phyloP scores from a whole-genome alignment of 2,329 filamentous ascomycete genomes.

The Neofusicoccum laricinum region DNA sequence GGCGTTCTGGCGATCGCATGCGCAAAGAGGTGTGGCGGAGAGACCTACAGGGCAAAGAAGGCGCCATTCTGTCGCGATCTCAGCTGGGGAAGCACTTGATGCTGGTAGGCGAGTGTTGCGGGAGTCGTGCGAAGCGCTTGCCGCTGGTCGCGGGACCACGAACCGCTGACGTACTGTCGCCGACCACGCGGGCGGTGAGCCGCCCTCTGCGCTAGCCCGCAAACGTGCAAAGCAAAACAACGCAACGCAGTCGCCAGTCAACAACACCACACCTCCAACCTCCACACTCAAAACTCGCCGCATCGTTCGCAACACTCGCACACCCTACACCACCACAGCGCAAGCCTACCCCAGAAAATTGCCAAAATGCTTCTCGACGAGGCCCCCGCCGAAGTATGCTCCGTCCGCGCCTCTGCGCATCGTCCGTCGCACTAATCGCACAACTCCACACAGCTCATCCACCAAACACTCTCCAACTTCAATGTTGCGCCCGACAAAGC shows the following conservation, averaged over 20 bases:
- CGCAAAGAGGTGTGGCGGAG: not conserved
- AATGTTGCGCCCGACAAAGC: slow-evolving; percentile 86
- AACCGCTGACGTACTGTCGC: slow-evolving; percentile 13
- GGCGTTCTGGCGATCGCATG: not conserved
- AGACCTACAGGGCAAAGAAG: slow-evolving; percentile 13
- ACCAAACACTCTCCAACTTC: slow-evolving; percentile 91
- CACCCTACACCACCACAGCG: not conserved
- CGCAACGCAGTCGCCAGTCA: not conserved
- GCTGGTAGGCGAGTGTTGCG: not conserved
- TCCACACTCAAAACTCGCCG: not conserved
- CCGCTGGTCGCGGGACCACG: not conserved
- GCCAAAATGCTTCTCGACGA: slow-evolving; percentile 88
- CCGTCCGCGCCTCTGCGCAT: not conserved
- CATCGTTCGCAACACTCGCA: not conserved
- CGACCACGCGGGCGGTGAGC: not conserved
- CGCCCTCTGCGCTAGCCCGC: not conserved
- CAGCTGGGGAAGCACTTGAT: not conserved
- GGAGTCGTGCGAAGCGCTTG: not conserved
- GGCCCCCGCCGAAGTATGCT: slow-evolving; percentile 76
- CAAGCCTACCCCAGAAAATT: not conserved
- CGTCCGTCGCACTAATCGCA: slow-evolving; percentile 3
- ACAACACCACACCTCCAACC: not conserved
- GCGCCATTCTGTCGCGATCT: slow-evolving; percentile 5
- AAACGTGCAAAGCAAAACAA: slow-evolving; percentile 12
- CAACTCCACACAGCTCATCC: slow-evolving; percentile 65